These are phyloP conservation scores for Aspergillus asperescens DNA, from an alignment of 495 filamentous ascomycete species.

Conservation along the genomic window DNA sequence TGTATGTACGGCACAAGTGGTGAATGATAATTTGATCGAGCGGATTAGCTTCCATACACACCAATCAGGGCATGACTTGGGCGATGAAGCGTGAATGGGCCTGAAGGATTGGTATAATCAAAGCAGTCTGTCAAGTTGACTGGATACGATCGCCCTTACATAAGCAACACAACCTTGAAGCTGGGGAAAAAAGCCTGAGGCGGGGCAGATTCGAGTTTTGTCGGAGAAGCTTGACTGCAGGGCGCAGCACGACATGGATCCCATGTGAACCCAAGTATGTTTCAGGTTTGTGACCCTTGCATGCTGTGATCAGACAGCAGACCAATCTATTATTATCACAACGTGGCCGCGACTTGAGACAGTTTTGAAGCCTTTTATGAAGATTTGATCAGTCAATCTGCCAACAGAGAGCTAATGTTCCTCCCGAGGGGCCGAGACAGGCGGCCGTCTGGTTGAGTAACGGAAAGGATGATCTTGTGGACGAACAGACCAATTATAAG, in stretches of 20 bases:
- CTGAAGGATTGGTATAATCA: background rate
- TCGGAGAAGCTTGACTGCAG: conserved; percentile 14
- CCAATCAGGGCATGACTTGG: background rate
- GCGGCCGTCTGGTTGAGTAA: background rate
- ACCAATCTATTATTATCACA: background rate
- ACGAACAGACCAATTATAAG: background rate
- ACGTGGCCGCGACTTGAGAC: conserved; percentile 4
- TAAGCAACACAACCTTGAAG: conserved; percentile 2
- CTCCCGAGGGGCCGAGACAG: background rate
- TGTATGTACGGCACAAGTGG: too few species aligned
- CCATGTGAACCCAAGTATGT: conserved; percentile 5
- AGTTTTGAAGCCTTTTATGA: too few species aligned
- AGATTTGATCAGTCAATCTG: too few species aligned
- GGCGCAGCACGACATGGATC: conserved; percentile 9
- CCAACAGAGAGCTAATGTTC: background rate
- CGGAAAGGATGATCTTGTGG: conserved; percentile 1
- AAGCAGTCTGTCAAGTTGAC: background rate
- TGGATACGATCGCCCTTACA: background rate
- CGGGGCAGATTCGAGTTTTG: conserved; percentile 16
- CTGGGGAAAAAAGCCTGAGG: conserved; percentile 2
- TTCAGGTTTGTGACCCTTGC: conserved; percentile 10
- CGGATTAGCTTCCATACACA: background rate
- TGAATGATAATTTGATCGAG: background rate
- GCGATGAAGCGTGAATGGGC: background rate
- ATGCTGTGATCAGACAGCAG: background rate